Base-by-base conservation (phyloP, 1,139 yeast species). In the Geotrichum restrictum region DNA sequence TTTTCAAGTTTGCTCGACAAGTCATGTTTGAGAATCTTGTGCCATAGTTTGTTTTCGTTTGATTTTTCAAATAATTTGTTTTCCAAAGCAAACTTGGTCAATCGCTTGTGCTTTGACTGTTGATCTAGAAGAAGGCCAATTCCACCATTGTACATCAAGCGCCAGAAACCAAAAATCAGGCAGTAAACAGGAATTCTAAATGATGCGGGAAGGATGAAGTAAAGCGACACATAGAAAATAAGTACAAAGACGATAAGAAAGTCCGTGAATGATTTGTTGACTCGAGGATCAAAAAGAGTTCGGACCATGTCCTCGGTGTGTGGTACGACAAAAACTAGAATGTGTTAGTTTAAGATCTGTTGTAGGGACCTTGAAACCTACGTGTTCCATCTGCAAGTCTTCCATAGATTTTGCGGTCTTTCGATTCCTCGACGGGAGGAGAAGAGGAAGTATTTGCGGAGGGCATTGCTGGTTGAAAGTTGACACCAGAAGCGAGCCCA, bases 271-370 rank as follows among this genome's bases (percentile, higher is more conserved):
- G 93, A 83, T 66, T 88, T 88, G 49, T 79, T 76, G 49, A 86
- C 70, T 1, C 83, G 75, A 1, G 95, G 95, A 69, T 87, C 94
- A 62, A 88, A 82, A 49, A 88, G 72, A 1, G 94, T 83, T 59
- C 88, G 77, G 33, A 88, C 86, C 95, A 88, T 87, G 65, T 88
- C 96, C 63, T 84, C 86, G 24, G 96, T 88, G 60, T 80, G 80
- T 1, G 95, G 95, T 5, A 87, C 93, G 18, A 70, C 67, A 60
- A 87, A 87, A 13, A 64, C 68, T 45, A 22, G 27, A 18, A n/a
- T 18, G 38, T 18, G 38, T n/a, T 7, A 29, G 42, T 10, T 18
- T 14, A 6, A 27, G 14, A 32, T 43, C 27, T 22, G 16, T 21
- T 13, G 18, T 13, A 44, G 16, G 22, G 11, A 13, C 14, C 19